Evolutionary conservation across 768 basidiomycete species (phyloP).

Genomic region (Amanita subjunquillea): DNA sequence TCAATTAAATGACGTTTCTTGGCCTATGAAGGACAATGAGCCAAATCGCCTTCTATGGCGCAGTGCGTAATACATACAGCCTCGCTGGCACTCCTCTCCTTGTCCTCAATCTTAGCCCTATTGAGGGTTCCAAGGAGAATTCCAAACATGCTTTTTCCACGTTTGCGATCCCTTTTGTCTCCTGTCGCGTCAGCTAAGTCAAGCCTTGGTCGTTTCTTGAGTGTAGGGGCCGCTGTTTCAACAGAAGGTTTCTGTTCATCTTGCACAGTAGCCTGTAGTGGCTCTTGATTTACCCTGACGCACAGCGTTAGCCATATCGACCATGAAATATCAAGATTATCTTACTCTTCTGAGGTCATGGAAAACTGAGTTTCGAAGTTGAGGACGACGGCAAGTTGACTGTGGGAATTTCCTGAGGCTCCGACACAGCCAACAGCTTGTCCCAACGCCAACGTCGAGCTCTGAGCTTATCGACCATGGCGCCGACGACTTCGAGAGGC

Average conservation of each 20-base stretch:
- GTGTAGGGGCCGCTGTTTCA: slow-evolving; percentile 31
- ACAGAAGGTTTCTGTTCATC: slow-evolving; percentile 28
- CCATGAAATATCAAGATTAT: neutral
- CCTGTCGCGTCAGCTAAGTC: slow-evolving; percentile 40
- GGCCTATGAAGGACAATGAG: slow-evolving; percentile 34
- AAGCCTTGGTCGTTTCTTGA: slow-evolving; percentile 64
- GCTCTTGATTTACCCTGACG: slow-evolving; percentile 19
- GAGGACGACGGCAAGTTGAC: slow-evolving; percentile 13
- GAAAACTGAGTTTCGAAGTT: slow-evolving; percentile 9
- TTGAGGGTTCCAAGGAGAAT: slow-evolving; percentile 74
- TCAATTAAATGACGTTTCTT: slow-evolving; percentile 80
- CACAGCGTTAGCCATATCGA: neutral
- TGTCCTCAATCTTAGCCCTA: slow-evolving; percentile 83
- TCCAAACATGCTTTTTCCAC: slow-evolving; percentile 85
- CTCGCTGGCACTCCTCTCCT: slow-evolving; percentile 76
- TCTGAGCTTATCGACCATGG: slow-evolving; percentile 9
- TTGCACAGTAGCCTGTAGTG: slow-evolving; percentile 16
- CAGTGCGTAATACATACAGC: slow-evolving; percentile 38
- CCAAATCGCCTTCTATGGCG: neutral
- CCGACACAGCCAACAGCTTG: neutral
- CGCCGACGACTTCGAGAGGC: slow-evolving; percentile 10
- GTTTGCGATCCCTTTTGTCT: slow-evolving; percentile 56
- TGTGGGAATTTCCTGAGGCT: slow-evolving; percentile 22
- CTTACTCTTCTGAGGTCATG: slow-evolving; percentile 50
- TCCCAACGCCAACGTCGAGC: neutral